Base-by-base conservation (phyloP, 306 rosid species). In the Vigna unguiculata region DNA sequence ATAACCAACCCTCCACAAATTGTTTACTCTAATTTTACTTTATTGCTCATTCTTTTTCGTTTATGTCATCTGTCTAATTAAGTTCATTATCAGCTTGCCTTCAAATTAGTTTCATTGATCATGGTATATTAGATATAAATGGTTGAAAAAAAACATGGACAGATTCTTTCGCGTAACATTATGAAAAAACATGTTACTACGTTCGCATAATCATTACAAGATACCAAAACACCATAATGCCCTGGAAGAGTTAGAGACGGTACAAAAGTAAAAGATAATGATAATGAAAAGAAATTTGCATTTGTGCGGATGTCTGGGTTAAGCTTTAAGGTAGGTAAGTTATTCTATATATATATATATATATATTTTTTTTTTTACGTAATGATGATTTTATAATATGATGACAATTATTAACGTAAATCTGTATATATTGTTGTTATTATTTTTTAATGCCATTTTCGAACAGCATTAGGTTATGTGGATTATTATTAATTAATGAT, bases 131-230 rank as follows among this genome's bases (percentile, higher is more conserved):
- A 43, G 48, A 11, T 43, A 43, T 20, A 28, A 28, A 59, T 59
- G 20, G 65, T 30, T 60, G 46, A 61, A 30, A 24, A 34, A 34
- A 28, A 28, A 34, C 48, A n/a, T 25, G 0, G n/a, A n/a, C 4
- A 62, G 47, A 36, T 62, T 34, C 46, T 32, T 62, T n/a, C n/a
- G 10, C 69, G 5, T 38, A 36, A 48, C 49, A 63, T 63, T 38
- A 65, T 66, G 53, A 43, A 20, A 41, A 21, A 65, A 9, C 52
- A 40, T 41, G 71, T 24, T 67, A 47, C 72, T 67, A 40, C 10
- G 45, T 40, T 67, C 21, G 40, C 22, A 45, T 66, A 45, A 66
- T 66, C 72, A 43, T 66, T 25, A 43, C 54, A 66, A 64, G 49
- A 48, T 19, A 45, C 13, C 54, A 40, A 45, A 43, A 43, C 45